Evolutionary conservation across 441 rosid species (phyloP), one percentile per base, ranked within the genome.

Genomic region (Flueggea neowawraea): DNA sequence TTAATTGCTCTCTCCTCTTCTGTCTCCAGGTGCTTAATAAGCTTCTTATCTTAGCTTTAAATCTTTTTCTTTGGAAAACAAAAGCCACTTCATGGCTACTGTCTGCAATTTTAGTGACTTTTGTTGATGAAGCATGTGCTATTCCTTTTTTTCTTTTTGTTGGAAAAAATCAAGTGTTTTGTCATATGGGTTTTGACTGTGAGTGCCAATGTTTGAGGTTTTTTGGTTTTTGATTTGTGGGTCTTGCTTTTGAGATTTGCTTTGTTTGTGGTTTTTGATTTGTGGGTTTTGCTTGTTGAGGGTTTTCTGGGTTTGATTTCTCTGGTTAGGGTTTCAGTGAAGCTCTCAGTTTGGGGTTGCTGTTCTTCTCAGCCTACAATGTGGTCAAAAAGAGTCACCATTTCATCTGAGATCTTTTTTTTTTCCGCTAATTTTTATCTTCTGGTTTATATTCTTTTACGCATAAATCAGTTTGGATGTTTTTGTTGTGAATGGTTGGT

Each of bases 311-410:
- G 28, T 50, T 22, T 58, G 8, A 4, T 31, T 57, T 44, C 43
- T 61, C 36, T 45, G 31, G 32, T 22, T 57, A 56, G 68, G 77
- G 69, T 48, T 79, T 57, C 14, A n/a, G n/a, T n/a, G n/a, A n/a
- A n/a, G n/a, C n/a, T n/a, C n/a, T n/a, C n/a, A 22, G 28, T 22
- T 10, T 22, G 57, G 31, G 61, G 28, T 59, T 8, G 15, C 7
- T 16, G n/a, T 16, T 11, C 2, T 64, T 47, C 6, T 41, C 33
- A 11, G 14, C 31, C 3, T n/a, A 54, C 4, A 14, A 5, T 22
- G 28, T 22, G 28, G 28, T 22, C 28, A 22, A 22, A 22, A 22
- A 22, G 28, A 22, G 28, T 22, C 28, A 22, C 28, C 28, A 22
- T 22, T 22, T 22, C 28, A 22, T 22, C 28, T 22, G 28, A 22